Evolutionary conservation across 2,329 filamentous ascomycete species (phyloP).

Genomic region (Chaetomium olivaceum): DNA sequence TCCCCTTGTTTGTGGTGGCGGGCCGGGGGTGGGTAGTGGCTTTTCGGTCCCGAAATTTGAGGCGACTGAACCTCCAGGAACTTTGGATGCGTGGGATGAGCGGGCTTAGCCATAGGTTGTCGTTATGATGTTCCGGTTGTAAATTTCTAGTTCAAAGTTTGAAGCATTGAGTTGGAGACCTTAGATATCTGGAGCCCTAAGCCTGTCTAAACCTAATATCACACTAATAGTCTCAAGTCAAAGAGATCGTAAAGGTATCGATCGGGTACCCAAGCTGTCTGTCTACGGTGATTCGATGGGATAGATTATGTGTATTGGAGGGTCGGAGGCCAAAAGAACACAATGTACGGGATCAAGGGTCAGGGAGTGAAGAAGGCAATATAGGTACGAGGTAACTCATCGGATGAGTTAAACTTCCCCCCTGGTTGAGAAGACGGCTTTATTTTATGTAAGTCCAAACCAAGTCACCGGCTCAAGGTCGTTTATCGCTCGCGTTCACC

Average conservation of each 20-base stretch:
- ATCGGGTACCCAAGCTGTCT: background rate
- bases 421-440: no score
- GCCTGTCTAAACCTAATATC: background rate
- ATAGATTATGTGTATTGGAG: no score
- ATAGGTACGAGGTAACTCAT: no score
- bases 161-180: background rate
- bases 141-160: background rate
- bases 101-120: background rate
- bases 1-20: background rate
- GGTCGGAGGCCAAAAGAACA: no score
- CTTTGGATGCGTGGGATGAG: background rate
- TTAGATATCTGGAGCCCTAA: background rate
- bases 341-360: no score
- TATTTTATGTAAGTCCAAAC: no score
- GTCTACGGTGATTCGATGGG: background rate
- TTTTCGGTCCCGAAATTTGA: background rate
- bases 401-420: no score
- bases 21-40: background rate
- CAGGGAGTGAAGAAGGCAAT: no score
- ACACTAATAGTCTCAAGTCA: background rate
- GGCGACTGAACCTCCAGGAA: background rate
- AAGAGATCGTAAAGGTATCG: background rate
- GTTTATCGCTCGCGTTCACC: no score
- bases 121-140: background rate
- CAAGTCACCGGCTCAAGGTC: no score